Evolutionary conservation across 805 yeast species (phyloP).

Genomic region (Barnettozyma salicaria): DNA sequence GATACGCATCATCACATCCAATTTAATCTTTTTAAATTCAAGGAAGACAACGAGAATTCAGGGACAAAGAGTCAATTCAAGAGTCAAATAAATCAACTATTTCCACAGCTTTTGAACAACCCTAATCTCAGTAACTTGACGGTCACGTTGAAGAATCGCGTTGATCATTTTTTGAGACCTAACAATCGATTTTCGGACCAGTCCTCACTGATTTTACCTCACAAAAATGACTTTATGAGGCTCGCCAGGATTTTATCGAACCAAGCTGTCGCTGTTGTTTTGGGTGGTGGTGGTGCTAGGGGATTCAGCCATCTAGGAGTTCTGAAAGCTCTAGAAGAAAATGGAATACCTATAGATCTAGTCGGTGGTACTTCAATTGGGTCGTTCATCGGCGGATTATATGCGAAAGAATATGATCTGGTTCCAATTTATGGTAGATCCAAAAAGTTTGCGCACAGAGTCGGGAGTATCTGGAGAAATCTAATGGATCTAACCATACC

Average conservation of each 20-base stretch:
- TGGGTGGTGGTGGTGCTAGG: constrained; percentile 98
- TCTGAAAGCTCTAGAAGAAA: constrained; percentile 82
- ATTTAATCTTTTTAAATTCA: constrained; percentile 36
- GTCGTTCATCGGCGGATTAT: constrained; percentile 89
- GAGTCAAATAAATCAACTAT: constrained; percentile 6
- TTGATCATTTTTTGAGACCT: constrained; percentile 32
- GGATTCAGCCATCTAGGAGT: constrained; percentile 92
- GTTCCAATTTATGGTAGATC: constrained; percentile 89
- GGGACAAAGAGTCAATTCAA: background rate
- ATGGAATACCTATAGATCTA: constrained; percentile 88
- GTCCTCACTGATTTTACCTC: constrained; percentile 35
- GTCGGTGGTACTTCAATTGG: constrained; percentile 98
- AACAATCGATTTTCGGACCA: constrained; percentile 20
- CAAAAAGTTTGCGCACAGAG: constrained; percentile 76
- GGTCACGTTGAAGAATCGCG: constrained; percentile 29
- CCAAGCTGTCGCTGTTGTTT: constrained; percentile 86
- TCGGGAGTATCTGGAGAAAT: constrained; percentile 83
- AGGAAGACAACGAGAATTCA: background rate
- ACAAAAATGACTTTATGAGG: constrained; percentile 84
- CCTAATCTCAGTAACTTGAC: constrained; percentile 18
- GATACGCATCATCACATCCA: constrained; percentile 91
- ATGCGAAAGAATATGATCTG: constrained; percentile 85
- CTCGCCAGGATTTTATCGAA: constrained; percentile 87
- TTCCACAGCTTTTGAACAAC: constrained; percentile 11
- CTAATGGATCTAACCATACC: constrained; percentile 86